Conservation (phyloP, 2,329 filamentous ascomycete genomes). For the Ophiognomonia clavigignenti-juglandacearum region DNA sequence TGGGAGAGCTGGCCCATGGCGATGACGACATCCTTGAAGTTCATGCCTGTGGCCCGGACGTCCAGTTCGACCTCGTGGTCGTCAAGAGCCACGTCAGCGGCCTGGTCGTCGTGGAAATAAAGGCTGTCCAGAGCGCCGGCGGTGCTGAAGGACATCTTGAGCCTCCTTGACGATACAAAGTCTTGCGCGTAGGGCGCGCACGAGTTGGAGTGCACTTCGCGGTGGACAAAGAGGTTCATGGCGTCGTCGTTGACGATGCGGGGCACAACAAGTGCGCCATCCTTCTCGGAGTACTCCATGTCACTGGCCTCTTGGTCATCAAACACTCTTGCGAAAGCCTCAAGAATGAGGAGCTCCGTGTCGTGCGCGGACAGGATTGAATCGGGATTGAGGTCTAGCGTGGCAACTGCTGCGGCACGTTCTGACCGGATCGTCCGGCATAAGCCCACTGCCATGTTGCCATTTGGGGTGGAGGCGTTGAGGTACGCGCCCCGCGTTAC, state of each 20-base stretch:
- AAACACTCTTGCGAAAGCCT: conserved; percentile 18
- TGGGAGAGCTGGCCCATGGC: conserved; percentile 17
- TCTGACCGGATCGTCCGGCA: conserved; percentile 24
- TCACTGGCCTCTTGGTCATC: conserved; percentile 15
- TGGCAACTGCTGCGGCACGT: conserved; percentile 16
- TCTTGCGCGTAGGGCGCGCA: conserved; percentile 20
- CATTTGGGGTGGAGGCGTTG: conserved; percentile 22
- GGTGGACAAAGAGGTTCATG: conserved; percentile 22
- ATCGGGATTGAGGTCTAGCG: conserved; percentile 21
- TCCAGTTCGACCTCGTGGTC: conserved; percentile 5
- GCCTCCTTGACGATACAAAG: conserved; percentile 17
- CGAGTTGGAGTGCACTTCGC: conserved; percentile 12
- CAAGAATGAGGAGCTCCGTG: conserved; percentile 17
- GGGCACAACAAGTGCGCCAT: conserved; percentile 21
- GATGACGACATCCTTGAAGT: conserved; percentile 6
- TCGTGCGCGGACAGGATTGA: conserved; percentile 11
- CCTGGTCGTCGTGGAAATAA: conserved; percentile 7
- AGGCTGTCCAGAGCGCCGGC: conserved; percentile 11
- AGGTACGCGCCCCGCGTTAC: conserved; percentile 29
- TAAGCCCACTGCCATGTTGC: conserved; percentile 24
- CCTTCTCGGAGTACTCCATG: conserved; percentile 25
- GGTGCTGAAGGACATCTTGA: conserved; percentile 16
- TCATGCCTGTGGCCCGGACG: conserved; percentile 6
- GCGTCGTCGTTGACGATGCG: conserved; percentile 20
- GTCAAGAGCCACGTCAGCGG: not conserved